Conservation (phyloP, 305 asterid species). For the Fraxinus paxiana region DNA sequence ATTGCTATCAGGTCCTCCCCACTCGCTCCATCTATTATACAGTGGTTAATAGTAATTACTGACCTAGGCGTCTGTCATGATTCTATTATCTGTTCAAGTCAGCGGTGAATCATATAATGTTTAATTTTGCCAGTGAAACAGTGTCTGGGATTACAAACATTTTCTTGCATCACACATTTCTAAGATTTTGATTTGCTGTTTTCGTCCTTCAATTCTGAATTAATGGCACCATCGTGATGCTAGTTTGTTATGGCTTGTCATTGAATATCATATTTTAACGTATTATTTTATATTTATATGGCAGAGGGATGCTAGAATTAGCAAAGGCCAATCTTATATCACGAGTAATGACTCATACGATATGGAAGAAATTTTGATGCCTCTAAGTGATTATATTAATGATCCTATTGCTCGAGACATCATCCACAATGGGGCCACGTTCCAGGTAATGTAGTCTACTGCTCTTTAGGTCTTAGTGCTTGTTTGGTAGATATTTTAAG, state of each 20-base stretch:
- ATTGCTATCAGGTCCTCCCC: not conserved
- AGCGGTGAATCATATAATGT: not conserved
- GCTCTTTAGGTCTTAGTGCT: conserved; percentile 2
- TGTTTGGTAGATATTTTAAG: not conserved
- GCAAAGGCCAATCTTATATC: conserved; percentile 39
- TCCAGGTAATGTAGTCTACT: conserved; percentile 58
- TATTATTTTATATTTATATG: conserved; percentile 22
- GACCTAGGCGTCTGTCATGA: not conserved
- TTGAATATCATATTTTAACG: conserved; percentile 7
- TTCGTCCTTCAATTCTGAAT: not conserved
- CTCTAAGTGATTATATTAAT: conserved; percentile 72
- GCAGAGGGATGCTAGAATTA: conserved; percentile 80
- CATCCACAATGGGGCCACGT: conserved; percentile 94
- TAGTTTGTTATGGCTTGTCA: conserved; percentile 10
- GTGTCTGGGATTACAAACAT: conserved; percentile 7
- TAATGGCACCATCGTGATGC: not conserved
- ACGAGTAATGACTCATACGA: conserved; percentile 58
- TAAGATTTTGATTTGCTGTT: not conserved
- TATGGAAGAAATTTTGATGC: conserved; percentile 72
- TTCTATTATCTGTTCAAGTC: not conserved
- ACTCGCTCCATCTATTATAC: not conserved
- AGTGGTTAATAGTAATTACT: not conserved
- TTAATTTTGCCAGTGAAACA: conserved; percentile 1
- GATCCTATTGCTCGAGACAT: conserved; percentile 76
- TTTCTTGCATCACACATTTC: not conserved